Percentiles rank a stretch among this genome's conserved stretches.
Evolutionary conservation across 2,329 filamentous ascomycete genomes (phyloP).

Genomic region (Pseudopithomyces maydicus): DNA sequence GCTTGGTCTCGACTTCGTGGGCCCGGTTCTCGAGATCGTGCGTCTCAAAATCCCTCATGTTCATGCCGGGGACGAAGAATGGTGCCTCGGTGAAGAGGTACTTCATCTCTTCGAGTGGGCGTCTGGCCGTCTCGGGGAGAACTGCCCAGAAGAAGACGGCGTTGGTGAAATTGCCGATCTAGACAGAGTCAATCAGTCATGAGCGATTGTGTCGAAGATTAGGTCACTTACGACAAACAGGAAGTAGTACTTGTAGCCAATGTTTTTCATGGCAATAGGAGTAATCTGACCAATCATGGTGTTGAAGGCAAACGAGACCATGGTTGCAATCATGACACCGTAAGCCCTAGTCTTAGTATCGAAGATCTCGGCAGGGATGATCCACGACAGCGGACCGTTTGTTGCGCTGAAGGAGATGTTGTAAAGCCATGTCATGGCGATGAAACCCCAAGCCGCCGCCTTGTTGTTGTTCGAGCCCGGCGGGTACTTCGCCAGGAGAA

Average conservation of each 20-base stretch:
- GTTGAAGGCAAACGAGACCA: conserved; percentile 76
- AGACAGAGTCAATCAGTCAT: background rate
- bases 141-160: conserved; percentile 71
- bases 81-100: conserved; percentile 69
- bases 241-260: conserved; percentile 64
- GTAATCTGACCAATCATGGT: conserved; percentile 76
- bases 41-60: conserved; percentile 57
- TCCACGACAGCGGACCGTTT: conserved; percentile 70
- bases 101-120: conserved; percentile 72
- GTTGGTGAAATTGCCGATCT: conserved; percentile 71
- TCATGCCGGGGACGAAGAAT: conserved; percentile 64
- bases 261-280: conserved; percentile 60
- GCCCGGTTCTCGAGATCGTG: conserved; percentile 65
- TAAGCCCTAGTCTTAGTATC: conserved; percentile 76
- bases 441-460: conserved; percentile 73
- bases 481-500: conserved; percentile 65
- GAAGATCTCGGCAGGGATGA: conserved; percentile 74
- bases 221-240: conserved; percentile 58
- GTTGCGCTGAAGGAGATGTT: conserved; percentile 77
- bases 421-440: conserved; percentile 77
- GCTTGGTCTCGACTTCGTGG: conserved; percentile 52
- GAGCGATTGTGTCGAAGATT: background rate
- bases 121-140: conserved; percentile 68
- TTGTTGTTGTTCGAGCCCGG: conserved; percentile 58
- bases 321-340: conserved; percentile 75